Evolutionary conservation across 257 asterid species (phyloP).

Genomic region (Forsythia viridissima): DNA sequence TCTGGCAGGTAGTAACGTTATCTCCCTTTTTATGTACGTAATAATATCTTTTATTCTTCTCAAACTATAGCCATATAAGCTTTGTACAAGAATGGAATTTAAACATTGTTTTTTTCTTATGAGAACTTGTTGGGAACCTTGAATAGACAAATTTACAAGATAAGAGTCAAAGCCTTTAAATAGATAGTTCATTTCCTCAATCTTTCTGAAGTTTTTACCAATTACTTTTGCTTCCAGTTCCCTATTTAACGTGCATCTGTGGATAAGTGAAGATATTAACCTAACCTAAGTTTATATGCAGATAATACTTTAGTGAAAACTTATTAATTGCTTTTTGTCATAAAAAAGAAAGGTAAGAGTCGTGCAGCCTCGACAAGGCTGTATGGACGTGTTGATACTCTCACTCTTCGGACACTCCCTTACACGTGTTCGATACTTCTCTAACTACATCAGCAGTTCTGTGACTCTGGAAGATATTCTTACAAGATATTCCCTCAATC

Average conservation of each 20-base stretch:
- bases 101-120: not conserved
- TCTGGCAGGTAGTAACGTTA: slow-evolving; percentile 23
- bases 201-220: not conserved
- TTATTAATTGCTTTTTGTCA: not conserved
- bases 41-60: slow-evolving; percentile 9
- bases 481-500: no score
- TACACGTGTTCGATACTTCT: not conserved
- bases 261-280: not conserved
- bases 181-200: not conserved
- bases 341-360: not conserved
- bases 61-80: slow-evolving; percentile 1
- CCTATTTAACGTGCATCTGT: not conserved
- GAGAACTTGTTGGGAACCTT: slow-evolving; percentile 3
- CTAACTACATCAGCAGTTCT: not conserved
- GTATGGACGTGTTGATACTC: not conserved
- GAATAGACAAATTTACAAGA: not conserved
- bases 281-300: not conserved
- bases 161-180: not conserved
- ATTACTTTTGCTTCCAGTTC: not conserved
- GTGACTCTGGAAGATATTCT: not conserved
- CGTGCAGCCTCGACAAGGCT: not conserved
- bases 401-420: not conserved
- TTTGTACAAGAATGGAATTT: not conserved
- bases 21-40: not conserved
- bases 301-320: not conserved